phyloP scores from a whole-genome alignment of 139 green algal genomes.

The Tetratostichococcus sp. region DNA sequence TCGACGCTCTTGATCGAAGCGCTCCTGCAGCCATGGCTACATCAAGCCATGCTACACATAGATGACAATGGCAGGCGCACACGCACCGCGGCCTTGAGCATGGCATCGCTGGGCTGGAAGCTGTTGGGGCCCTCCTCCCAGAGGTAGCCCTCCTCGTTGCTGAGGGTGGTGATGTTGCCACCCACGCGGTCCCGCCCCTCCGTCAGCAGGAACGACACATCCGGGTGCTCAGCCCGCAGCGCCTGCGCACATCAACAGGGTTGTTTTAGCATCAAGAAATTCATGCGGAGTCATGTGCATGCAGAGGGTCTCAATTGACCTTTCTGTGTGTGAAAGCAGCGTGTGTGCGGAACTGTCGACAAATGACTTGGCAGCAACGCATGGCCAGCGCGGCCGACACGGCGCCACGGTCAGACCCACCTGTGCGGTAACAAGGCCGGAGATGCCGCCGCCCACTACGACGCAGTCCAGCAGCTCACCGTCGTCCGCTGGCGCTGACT shows the following conservation, averaged over 20 bases:
- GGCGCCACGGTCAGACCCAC: background rate
- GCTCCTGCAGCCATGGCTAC: too few relatives aligned
- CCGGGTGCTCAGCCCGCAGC: background rate
- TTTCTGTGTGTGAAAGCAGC: too few relatives aligned
- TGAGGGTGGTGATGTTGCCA: slow-evolving; percentile 92
- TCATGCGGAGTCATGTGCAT: too few relatives aligned
- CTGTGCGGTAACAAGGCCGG: slow-evolving; percentile 57
- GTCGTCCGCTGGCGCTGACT: background rate
- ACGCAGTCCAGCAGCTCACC: slow-evolving; percentile 15
- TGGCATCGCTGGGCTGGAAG: slow-evolving; percentile 93
- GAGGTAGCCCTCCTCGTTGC: slow-evolving; percentile 71
- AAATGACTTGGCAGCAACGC: too few relatives aligned
- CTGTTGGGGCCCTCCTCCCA: slow-evolving; percentile 99
- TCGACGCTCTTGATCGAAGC: too few relatives aligned
- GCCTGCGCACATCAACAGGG: background rate
- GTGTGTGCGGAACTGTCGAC: too few relatives aligned
- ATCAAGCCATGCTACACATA: too few relatives aligned
- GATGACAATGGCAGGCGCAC: too few relatives aligned
- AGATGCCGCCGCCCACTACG: slow-evolving; percentile 41
- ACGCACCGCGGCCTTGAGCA: slow-evolving; percentile 87
- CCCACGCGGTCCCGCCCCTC: slow-evolving; percentile 93
- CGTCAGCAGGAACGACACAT: slow-evolving; percentile 79
- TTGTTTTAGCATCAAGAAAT: background rate
- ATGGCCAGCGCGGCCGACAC: too few relatives aligned
- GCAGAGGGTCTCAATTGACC: too few relatives aligned